Conservation (phyloP, 805 yeast species). For the Allodekkera sacchari region DNA sequence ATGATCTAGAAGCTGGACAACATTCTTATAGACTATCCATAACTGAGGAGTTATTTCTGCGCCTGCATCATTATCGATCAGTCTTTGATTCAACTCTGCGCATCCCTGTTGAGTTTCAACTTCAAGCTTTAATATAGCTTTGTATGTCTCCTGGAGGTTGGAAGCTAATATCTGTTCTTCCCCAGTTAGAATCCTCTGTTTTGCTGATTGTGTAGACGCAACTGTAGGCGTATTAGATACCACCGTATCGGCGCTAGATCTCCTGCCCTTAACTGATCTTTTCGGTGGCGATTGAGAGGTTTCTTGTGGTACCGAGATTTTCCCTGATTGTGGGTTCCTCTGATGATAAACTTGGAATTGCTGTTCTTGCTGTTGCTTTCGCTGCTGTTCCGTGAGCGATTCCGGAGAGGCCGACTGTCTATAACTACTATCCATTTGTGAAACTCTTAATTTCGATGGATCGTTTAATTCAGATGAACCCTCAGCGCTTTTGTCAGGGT, state of each 20-base stretch:
- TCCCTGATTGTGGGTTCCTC: conserved; percentile 1
- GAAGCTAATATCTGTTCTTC: conserved; percentile 62
- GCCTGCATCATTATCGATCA: conserved; percentile 35
- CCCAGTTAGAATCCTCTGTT: conserved; percentile 29
- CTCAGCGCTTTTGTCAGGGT: conserved; percentile 18
- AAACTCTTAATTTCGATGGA: conserved; percentile 8
- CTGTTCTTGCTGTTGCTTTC: conserved; percentile 5
- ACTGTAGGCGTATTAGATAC: conserved; percentile 15
- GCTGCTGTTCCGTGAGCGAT: conserved; percentile 11
- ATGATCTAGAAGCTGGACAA: conserved; percentile 56
- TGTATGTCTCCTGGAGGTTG: conserved; percentile 67
- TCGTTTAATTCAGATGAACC: conserved; percentile 19
- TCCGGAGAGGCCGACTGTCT: conserved; percentile 17
- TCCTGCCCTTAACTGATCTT: too few species aligned
- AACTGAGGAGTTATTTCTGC: conserved; percentile 51
- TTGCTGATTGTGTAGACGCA: conserved; percentile 5
- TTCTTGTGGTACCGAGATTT: conserved; percentile 1
- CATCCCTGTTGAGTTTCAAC: conserved; percentile 65
- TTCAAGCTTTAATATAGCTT: conserved; percentile 58
- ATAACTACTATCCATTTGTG: too few species aligned
- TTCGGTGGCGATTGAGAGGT: too few species aligned
- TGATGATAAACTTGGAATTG: conserved; percentile 4
- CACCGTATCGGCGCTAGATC: conserved; percentile 20
- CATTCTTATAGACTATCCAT: conserved; percentile 66
- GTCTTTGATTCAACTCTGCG: conserved; percentile 45